Evolutionary conservation across 2,329 filamentous ascomycete species (phyloP).

Genomic region (Podosphaera aphanis): DNA sequence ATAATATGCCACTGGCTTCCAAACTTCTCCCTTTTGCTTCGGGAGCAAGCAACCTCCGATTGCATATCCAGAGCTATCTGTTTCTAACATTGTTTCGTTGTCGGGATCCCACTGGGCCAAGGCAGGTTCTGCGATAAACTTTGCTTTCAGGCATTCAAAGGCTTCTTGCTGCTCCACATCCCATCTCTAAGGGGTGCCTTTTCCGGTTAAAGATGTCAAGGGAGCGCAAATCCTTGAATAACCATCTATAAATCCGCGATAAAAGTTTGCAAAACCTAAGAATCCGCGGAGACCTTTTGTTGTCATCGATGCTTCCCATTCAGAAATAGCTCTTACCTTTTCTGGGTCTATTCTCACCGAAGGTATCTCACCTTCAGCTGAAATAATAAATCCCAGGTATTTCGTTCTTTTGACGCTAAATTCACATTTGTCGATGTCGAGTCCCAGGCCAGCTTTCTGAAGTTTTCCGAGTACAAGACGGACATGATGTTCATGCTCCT

Average conservation of each 20-base stretch:
- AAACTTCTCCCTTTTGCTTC: not conserved
- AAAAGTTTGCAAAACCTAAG: not conserved
- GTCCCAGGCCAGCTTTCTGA: not conserved
- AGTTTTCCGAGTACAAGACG: not conserved
- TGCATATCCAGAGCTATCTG: not conserved
- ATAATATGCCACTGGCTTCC: not conserved
- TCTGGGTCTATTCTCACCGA: not conserved
- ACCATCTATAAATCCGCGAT: not conserved
- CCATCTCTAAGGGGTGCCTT: slow-evolving; percentile 1
- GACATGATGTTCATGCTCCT: not conserved
- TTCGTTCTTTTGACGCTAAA: not conserved
- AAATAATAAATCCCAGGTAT: not conserved
- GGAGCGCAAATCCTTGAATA: not conserved
- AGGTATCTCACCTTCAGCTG: not conserved
- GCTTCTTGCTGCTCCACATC: not conserved
- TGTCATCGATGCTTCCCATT: not conserved
- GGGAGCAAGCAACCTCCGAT: not conserved
- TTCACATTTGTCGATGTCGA: not conserved
- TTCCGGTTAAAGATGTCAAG: not conserved
- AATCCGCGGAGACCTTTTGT: not conserved
- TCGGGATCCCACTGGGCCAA: not conserved
- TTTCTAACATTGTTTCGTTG: not conserved
- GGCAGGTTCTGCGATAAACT: not conserved
- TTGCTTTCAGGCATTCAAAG: not conserved
- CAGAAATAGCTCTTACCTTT: not conserved